phyloP scores from a whole-genome alignment of 1,284 basidiomycete genomes.

The Moesziomyces parantarcticus region DNA sequence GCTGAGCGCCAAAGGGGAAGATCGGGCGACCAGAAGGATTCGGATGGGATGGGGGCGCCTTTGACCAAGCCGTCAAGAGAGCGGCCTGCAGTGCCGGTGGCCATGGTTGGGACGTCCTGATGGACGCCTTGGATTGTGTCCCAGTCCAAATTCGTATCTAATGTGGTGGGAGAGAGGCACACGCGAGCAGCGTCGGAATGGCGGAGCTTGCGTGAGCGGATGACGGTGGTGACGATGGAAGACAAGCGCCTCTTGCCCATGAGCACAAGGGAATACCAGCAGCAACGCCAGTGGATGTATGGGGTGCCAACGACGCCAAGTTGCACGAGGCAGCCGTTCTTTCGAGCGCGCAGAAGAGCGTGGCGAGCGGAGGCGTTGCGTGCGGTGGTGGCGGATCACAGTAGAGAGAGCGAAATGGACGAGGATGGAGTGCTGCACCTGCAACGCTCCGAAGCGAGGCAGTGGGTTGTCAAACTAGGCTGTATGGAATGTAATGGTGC shows the following conservation, averaged over 20 bases:
- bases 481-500: not conserved
- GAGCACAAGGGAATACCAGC: constrained; percentile 2
- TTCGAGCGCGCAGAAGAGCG: too few species aligned
- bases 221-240: constrained; percentile 19
- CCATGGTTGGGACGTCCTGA: constrained; percentile 27
- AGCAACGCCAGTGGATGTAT: not conserved
- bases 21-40: constrained; percentile 24
- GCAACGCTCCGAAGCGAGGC: not conserved
- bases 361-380: too few species aligned
- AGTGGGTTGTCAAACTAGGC: not conserved
- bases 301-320: not conserved
- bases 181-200: constrained; percentile 3
- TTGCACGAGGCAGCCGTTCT: too few species aligned
- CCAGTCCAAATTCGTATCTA: not conserved
- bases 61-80: constrained; percentile 29
- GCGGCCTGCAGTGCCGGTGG: constrained; percentile 19
- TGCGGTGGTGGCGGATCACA: too few species aligned
- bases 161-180: constrained; percentile 3
- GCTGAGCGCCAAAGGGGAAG: not conserved
- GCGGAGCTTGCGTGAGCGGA: constrained; percentile 14
- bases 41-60: constrained; percentile 10
- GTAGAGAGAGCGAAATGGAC: too few species aligned
- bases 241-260: constrained; percentile 45
- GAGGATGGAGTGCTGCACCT: not conserved
- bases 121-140: constrained; percentile 12